These are phyloP conservation scores for Diospyros kaki DNA, from an alignment of 148 eudicot species.

Conservation along the genomic window DNA sequence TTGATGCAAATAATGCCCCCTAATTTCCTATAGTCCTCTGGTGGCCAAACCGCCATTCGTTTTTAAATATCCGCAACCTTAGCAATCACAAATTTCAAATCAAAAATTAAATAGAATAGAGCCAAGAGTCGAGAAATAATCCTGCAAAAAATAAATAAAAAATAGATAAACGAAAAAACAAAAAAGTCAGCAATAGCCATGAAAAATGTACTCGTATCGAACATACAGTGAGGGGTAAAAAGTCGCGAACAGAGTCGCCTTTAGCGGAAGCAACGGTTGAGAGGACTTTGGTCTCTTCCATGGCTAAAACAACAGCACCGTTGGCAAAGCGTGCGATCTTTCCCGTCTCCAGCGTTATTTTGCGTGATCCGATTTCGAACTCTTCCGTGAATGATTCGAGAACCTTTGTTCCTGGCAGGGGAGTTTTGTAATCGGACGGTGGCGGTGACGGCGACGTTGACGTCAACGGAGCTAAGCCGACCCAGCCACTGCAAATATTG, in stretches of 20 bases:
- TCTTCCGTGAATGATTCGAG: conserved; percentile 74
- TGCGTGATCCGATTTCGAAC: conserved; percentile 69
- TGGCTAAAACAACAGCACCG: conserved; percentile 67
- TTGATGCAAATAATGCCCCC: neutral
- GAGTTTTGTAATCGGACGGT: conserved; percentile 19
- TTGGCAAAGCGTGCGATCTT: conserved; percentile 89
- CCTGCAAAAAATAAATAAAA: neutral
- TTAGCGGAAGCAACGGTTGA: conserved; percentile 72
- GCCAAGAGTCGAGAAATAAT: neutral
- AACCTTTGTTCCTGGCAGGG: conserved; percentile 36
- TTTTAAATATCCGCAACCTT: neutral
- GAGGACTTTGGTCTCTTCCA: conserved; percentile 81
- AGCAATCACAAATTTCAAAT: neutral
- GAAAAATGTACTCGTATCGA: neutral
- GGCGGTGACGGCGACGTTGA: conserved; percentile 12
- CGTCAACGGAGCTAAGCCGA: conserved; percentile 13
- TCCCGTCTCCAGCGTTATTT: conserved; percentile 68
- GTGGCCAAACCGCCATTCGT: neutral
- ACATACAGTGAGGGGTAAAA: conserved; percentile 91
- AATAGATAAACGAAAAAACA: neutral
- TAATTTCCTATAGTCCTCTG: neutral
- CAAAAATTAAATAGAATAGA: neutral
- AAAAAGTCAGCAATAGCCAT: neutral
- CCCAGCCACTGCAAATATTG: conserved; percentile 31
- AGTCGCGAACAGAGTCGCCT: conserved; percentile 59